Percentiles rank a stretch among this genome's conserved stretches.
These are phyloP conservation scores for Pyricularia pennisetigena DNA, from an alignment of 2,329 filamentous ascomycete genomes.

Conservation along the genomic window DNA sequence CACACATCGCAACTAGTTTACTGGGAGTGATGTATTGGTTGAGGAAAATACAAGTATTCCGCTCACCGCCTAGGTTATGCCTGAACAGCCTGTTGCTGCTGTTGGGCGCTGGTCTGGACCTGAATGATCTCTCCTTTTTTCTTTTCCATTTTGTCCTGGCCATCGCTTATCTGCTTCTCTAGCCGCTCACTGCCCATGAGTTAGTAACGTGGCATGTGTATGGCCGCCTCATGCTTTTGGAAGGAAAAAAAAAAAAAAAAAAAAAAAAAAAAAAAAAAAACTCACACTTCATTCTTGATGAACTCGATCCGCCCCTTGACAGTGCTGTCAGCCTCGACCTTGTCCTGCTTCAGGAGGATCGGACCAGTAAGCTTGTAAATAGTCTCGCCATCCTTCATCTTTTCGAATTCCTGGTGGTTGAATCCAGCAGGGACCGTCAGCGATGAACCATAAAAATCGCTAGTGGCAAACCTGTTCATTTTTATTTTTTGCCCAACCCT, in stretches of 20 bases:
- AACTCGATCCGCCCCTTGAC: conserved; percentile 88
- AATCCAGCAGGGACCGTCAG: neutral
- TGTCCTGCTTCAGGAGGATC: conserved; percentile 89
- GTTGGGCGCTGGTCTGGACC: conserved; percentile 39
- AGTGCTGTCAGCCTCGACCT: conserved; percentile 77
- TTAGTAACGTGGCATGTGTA: neutral
- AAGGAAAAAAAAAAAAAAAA: neutral
- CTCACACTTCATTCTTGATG: conserved; percentile 88
- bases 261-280: conserved; percentile 4
- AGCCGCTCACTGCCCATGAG: conserved; percentile 18
- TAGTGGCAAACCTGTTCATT: neutral
- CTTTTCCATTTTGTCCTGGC: conserved; percentile 45
- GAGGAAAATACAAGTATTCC: neutral
- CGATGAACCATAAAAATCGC: neutral
- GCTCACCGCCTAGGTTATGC: conserved; percentile 19
- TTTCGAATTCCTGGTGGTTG: conserved; percentile 63
- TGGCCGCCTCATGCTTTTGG: too few relatives aligned
- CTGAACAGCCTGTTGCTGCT: conserved; percentile 13
- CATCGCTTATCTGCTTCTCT: conserved; percentile 44
- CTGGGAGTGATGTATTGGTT: neutral
- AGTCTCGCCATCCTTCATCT: conserved; percentile 68
- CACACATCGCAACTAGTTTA: neutral
- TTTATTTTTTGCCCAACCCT: conserved; percentile 8
- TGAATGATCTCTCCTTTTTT: conserved; percentile 52
- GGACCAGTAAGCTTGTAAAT: conserved; percentile 97